These are phyloP conservation scores for Pycnococcus provasolii DNA, from an alignment of 139 green algal species.

Conservation along the genomic window DNA sequence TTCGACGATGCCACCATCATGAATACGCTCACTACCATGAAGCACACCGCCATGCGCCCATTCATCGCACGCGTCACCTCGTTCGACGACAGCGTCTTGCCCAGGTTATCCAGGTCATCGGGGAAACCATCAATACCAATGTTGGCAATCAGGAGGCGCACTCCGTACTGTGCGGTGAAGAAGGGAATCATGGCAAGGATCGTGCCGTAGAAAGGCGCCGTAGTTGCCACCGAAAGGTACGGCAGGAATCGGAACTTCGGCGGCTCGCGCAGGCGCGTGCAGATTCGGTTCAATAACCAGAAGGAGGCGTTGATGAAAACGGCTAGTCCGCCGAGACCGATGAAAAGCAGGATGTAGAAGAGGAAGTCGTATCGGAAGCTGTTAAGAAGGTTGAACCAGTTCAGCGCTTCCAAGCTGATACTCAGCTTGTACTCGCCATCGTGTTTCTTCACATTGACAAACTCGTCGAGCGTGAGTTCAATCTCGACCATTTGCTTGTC, in stretches of 20 bases:
- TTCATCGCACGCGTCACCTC: neutral
- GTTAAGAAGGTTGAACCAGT: constrained; percentile 22
- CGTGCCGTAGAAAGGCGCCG: neutral
- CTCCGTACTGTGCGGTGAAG: neutral
- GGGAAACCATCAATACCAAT: constrained; percentile 5
- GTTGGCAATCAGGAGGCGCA: neutral
- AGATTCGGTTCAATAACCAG: constrained; percentile 14
- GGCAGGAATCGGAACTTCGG: constrained; percentile 15
- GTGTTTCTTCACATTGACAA: constrained; percentile 17
- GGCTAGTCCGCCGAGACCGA: neutral
- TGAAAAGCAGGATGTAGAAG: constrained; percentile 21
- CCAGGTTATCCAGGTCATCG: constrained; percentile 10
- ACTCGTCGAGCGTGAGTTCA: constrained; percentile 1
- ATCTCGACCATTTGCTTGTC: constrained; percentile 10
- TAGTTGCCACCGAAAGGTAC: constrained; percentile 4
- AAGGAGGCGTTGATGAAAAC: constrained; percentile 8
- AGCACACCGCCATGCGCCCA: constrained; percentile 6
- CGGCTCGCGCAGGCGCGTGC: constrained; percentile 15
- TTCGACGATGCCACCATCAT: constrained; percentile 5
- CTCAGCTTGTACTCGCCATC: constrained; percentile 16
- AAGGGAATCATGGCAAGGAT: constrained; percentile 17
- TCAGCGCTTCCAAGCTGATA: neutral
- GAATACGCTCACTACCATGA: constrained; percentile 2
- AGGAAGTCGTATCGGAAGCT: constrained; percentile 6
- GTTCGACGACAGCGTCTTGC: neutral